Percentiles rank a stretch among this genome's conserved stretches.
Evolutionary conservation across 768 basidiomycete species (phyloP).

Genomic region (Chalciporus sphaerocephalus): DNA sequence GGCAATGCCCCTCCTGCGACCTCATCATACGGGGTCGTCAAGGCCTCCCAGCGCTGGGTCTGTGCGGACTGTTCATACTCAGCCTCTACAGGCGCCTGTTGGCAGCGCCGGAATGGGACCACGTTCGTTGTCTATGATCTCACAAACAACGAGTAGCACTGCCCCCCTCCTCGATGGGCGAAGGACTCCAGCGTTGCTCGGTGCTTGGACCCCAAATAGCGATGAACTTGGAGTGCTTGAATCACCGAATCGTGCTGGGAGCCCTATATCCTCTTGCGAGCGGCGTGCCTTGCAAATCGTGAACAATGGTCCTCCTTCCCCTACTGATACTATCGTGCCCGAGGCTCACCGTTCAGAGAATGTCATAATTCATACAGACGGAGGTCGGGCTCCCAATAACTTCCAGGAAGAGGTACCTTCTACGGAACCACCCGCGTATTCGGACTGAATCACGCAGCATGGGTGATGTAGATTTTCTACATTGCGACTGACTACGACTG

Average conservation of each 20-base stretch:
- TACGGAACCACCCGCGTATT: slow-evolving; percentile 24
- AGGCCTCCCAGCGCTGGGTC: slow-evolving; percentile 46
- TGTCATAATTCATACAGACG: slow-evolving; percentile 28
- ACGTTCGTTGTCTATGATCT: slow-evolving; percentile 22
- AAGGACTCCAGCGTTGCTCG: slow-evolving; percentile 1
- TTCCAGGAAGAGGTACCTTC: neutral
- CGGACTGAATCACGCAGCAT: slow-evolving; percentile 5
- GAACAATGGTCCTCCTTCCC: slow-evolving; percentile 23
- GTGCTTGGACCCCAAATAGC: slow-evolving; percentile 16
- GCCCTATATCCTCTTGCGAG: slow-evolving; percentile 17
- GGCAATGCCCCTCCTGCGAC: slow-evolving; percentile 22
- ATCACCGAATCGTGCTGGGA: slow-evolving; percentile 18
- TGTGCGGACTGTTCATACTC: slow-evolving; percentile 30
- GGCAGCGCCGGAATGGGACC: slow-evolving; percentile 7
- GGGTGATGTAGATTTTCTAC: neutral
- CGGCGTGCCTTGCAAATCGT: slow-evolving; percentile 27
- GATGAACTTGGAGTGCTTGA: slow-evolving; percentile 19
- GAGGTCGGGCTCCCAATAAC: slow-evolving; percentile 13
- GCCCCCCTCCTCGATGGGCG: slow-evolving; percentile 5
- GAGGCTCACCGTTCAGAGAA: neutral
- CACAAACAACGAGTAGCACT: slow-evolving; percentile 11
- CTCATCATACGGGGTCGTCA: slow-evolving; percentile 19
- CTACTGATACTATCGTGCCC: slow-evolving; percentile 9
- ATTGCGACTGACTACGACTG: slow-evolving; percentile 14
- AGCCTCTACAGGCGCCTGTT: slow-evolving; percentile 7